These are phyloP conservation scores for Aquilaria yunnanensis DNA, from an alignment of 345 rosid genomes.

Conservation along the genomic window DNA sequence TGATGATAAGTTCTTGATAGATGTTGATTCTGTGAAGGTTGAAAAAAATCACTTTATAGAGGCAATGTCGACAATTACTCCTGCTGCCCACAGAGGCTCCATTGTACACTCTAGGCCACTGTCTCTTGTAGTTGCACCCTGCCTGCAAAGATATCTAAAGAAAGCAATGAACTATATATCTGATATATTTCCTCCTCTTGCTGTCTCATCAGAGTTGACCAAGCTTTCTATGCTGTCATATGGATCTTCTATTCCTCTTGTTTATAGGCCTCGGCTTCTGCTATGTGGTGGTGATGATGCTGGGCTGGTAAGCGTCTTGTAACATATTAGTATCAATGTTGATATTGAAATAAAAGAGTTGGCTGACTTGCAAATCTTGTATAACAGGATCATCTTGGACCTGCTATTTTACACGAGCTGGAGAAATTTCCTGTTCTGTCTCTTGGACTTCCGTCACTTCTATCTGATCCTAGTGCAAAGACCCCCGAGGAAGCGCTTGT, in stretches of 20 bases:
- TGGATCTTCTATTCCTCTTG: constrained; percentile 90
- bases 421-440: constrained; percentile 98
- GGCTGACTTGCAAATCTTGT: constrained; percentile 72
- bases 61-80: constrained; percentile 95
- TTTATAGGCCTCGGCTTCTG: constrained; percentile 92
- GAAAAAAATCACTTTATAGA: constrained; percentile 85
- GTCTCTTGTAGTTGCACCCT: constrained; percentile 89
- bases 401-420: constrained; percentile 91
- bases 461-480: constrained; percentile 98
- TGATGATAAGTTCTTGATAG: constrained; percentile 91
- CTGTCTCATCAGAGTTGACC: constrained; percentile 61
- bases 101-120: constrained; percentile 93
- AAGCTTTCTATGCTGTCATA: constrained; percentile 92
- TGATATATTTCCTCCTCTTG: constrained; percentile 70
- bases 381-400: constrained; percentile 99
- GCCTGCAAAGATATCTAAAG: constrained; percentile 78
- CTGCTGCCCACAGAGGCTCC: constrained; percentile 99
- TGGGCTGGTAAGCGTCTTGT: constrained; percentile 81
- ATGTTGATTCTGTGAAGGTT: constrained; percentile 87
- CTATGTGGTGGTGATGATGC: constrained; percentile 79
- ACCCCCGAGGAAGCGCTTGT: constrained; percentile 98
- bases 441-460: constrained; percentile 95
- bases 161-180: constrained; percentile 63
- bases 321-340: constrained; percentile 17
- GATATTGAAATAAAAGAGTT: constrained; percentile 27